These are phyloP conservation scores for Cryomyces antarcticus DNA, from an alignment of 495 filamentous ascomycete species.

Conservation along the genomic window DNA sequence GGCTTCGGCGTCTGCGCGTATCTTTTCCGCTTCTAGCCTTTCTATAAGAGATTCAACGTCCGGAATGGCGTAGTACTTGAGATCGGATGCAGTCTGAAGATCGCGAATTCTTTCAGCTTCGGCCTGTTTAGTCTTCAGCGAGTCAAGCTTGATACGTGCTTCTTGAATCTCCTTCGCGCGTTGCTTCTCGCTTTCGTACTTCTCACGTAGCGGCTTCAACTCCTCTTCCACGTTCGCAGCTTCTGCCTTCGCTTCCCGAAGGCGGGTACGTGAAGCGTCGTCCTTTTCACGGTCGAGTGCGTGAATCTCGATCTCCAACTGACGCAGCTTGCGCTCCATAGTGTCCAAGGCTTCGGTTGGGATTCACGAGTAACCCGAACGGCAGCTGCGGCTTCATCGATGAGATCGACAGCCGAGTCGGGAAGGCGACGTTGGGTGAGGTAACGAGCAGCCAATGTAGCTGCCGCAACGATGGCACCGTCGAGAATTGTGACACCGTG, in stretches of 20 bases:
- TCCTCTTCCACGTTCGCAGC: slow-evolving; percentile 85
- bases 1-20: slow-evolving; percentile 51
- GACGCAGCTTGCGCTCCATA: slow-evolving; percentile 67
- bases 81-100: slow-evolving; percentile 62
- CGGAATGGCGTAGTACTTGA: slow-evolving; percentile 93
- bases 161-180: slow-evolving; percentile 84
- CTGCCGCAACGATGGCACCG: slow-evolving; percentile 75
- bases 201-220: slow-evolving; percentile 73
- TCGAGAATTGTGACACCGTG: slow-evolving; percentile 94
- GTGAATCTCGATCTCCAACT: slow-evolving; percentile 91
- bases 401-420: slow-evolving; percentile 87
- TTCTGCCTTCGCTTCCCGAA: slow-evolving; percentile 67
- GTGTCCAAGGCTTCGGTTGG: slow-evolving; percentile 83
- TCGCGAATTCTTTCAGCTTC: slow-evolving; percentile 78
- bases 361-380: slow-evolving; percentile 89
- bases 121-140: slow-evolving; percentile 70
- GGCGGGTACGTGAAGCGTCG: slow-evolving; percentile 65
- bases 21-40: slow-evolving; percentile 62
- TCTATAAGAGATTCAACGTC: slow-evolving; percentile 67
- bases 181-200: slow-evolving; percentile 80
- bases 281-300: slow-evolving; percentile 86
- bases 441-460: slow-evolving; percentile 76
- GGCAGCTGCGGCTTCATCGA: slow-evolving; percentile 90
- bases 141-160: slow-evolving; percentile 84
- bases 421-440: slow-evolving; percentile 77